Base-by-base conservation (phyloP, 2,329 filamentous ascomycete genomes). In the Xylaria sp. region DNA sequence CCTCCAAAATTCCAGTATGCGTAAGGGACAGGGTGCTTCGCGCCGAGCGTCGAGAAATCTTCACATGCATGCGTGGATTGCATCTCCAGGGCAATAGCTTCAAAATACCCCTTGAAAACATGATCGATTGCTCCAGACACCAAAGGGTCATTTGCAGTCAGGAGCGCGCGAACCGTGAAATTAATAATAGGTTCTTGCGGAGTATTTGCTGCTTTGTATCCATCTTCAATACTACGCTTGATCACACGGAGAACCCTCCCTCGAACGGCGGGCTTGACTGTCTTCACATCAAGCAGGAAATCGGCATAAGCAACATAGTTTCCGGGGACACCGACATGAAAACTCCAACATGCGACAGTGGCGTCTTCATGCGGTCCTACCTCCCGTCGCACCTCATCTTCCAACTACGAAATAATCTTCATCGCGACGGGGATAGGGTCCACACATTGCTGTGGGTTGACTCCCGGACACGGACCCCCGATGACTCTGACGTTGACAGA, bases 341-440 rank as follows among this genome's bases (percentile, higher is more conserved):
- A 65, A 59, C 60, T 42, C 54, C 62, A 58, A 44, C 59, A 61
- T 20, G 36, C 59, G 20, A 65, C 15, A 82, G 58, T 0, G 69
- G 78, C 3, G 81, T 70, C 20, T 71, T 70, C 60, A 77, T 68
- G 1, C n/a, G n/a, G n/a, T 11, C 42, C n/a, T 20, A 46, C 42
- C 11, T 20, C n/a, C 42, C 42, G 10, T 2, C 42, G 42, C 4
- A 20, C n/a, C 17, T 23, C 42, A 23, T 23, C 42, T 11, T 46
- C 42, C n/a, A 46, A 46, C n/a, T 23, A n/a, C 42, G n/a, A 46
- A 46, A 46, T 23, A 4, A 46, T 46, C 7, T 46, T 23, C 42
- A 46, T 46, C 42, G 42, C n/a, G n/a, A 46, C n/a, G 42, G 42
- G 42, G 42, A 46, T 46, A 23, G n/a, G n/a, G n/a, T 46, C 42